Base-by-base conservation (phyloP, 495 filamentous ascomycete species). In the Hypoxylon lenormandii region DNA sequence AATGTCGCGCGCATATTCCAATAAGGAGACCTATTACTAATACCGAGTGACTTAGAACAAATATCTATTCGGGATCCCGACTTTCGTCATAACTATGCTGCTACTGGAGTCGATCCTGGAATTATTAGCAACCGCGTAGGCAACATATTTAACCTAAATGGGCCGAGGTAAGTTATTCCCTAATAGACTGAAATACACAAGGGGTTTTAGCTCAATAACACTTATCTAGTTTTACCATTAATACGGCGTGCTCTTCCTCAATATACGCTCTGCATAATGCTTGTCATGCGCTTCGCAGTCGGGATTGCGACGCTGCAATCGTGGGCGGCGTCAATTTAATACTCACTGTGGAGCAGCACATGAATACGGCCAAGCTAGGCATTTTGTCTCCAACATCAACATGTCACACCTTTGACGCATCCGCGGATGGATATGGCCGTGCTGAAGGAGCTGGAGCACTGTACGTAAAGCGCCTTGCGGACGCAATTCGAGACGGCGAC, bases 361-460 rank as follows among this genome's bases (percentile, higher is more conserved):
- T 73, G 7, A 19, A 51, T 13, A 49, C 68, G 26, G 52, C 58
- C 30, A 72, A 66, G 5, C 28, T 74, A 1, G 56, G 64, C 18
- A 75, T 78, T 36, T 54, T 81, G 4, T 74, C 72, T 12, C 73
- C 78, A 1, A 72, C 68, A 4, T 75, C 76, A 2, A 71, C 51
- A 0, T 90, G 81, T 45, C 75, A 82, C 37, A 83, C 82, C 2
- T 91, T 87, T 64, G 84, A 87, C 64, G 75, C 77, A 0, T 42
- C 57, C 0, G 89, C 87, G 0, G 76, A 88, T 71, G 89, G 89
- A 0, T 91, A 87, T 74, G 84, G 72, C 0, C 76, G 88, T 4
- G 89, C 78, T 1, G 89, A 92, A 50, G 88, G 80, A 0, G 56
- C 87, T 15, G 80, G 73, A 13, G 78, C 78, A 0, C 13, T 89